phyloP scores from a whole-genome alignment of 371 early-diverging fungal genomes.

The Apophysomyces ossiformis region DNA sequence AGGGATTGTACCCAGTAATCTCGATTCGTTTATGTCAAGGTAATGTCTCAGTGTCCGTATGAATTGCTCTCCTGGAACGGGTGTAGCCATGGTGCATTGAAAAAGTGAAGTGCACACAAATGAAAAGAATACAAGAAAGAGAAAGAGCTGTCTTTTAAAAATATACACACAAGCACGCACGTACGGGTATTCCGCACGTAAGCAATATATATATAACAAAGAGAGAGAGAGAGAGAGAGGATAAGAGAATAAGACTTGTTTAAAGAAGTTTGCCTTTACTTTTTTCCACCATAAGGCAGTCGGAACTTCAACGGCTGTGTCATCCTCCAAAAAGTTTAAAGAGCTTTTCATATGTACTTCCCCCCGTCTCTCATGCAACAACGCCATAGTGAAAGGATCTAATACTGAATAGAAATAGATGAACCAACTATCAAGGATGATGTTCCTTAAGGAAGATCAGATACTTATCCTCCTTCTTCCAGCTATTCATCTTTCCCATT shows the following conservation, averaged over 20 bases:
- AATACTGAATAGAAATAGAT: too few relatives aligned
- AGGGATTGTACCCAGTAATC: constrained; percentile 20
- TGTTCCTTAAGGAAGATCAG: too few relatives aligned
- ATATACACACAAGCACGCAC: not conserved
- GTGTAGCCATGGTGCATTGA: constrained; percentile 32
- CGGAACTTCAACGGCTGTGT: constrained; percentile 10
- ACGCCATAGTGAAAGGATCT: not conserved
- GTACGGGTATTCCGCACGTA: not conserved
- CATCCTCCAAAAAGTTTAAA: not conserved
- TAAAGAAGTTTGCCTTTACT: not conserved
- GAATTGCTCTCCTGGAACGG: constrained; percentile 60
- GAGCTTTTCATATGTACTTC: not conserved
- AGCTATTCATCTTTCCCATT: not conserved
- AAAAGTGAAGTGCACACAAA: not conserved
- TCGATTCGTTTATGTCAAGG: constrained; percentile 57
- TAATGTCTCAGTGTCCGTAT: constrained; percentile 64
- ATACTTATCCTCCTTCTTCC: too few relatives aligned
- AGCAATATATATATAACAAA: not conserved
- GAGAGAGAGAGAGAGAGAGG: not conserved
- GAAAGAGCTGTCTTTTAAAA: constrained; percentile 21
- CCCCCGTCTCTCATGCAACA: not conserved
- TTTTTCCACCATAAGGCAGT: not conserved
- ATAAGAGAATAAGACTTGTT: not conserved
- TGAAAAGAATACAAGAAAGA: not conserved
- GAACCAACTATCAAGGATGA: too few relatives aligned